Conservation (phyloP, 495 filamentous ascomycete species). For the Bathelium albidoporum region DNA sequence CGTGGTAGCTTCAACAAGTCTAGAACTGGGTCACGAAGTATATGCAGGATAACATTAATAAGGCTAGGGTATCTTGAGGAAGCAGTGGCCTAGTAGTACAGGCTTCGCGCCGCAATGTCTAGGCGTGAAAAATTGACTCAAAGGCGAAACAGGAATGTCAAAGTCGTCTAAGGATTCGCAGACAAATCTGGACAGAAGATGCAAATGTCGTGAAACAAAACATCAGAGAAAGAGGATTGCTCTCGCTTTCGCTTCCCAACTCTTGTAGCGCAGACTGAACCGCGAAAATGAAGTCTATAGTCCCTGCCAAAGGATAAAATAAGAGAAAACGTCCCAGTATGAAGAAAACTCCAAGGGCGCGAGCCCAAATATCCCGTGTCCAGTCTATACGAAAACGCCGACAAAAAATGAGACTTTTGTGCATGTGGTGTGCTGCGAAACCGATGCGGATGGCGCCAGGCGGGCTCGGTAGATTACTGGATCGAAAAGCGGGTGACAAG, state of each 20-base stretch:
- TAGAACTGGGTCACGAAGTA: background rate
- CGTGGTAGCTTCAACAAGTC: background rate
- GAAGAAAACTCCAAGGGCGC: background rate
- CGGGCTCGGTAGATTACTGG: background rate
- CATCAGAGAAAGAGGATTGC: background rate
- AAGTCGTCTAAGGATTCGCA: background rate
- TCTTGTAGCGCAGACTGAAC: background rate
- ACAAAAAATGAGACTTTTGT: background rate
- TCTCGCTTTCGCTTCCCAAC: background rate
- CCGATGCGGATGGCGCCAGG: background rate
- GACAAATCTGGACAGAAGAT: too few relatives aligned
- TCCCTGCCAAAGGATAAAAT: background rate
- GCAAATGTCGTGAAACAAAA: background rate
- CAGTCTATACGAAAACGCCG: slow-evolving; percentile 3
- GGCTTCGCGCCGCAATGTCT: background rate
- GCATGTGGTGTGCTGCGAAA: background rate
- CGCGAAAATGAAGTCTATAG: background rate
- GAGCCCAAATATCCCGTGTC: background rate
- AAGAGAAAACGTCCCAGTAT: background rate
- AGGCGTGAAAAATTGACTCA: background rate
- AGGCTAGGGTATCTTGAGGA: slow-evolving; percentile 3
- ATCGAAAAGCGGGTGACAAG: background rate
- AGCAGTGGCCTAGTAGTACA: slow-evolving; percentile 1
- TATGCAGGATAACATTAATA: background rate
- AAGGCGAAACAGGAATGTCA: background rate